Conservation (phyloP, 2,329 filamentous ascomycete species). For the Teratosphaeria pseudoeucalypti region DNA sequence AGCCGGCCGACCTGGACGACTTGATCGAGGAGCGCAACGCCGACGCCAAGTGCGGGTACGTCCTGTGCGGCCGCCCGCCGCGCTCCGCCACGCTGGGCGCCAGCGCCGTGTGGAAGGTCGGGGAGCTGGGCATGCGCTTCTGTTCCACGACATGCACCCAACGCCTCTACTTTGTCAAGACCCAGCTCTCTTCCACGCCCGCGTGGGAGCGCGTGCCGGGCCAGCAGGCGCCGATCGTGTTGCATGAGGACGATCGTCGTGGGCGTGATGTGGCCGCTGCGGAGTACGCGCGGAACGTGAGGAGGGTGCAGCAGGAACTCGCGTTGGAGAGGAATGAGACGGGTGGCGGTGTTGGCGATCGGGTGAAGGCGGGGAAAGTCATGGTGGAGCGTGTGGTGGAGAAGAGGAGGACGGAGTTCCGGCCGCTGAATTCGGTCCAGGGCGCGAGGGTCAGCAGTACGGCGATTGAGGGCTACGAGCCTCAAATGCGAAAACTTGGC, state of each 20-base stretch:
- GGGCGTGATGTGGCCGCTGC: neutral
- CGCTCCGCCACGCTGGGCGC: conserved; percentile 36
- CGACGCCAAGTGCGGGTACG: conserved; percentile 71
- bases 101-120: conserved; percentile 57
- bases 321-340: conserved; percentile 36
- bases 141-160: conserved; percentile 71
- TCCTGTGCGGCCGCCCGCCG: conserved; percentile 60
- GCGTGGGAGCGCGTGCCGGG: conserved; percentile 65
- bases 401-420: conserved; percentile 11
- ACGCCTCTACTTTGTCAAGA: conserved; percentile 73
- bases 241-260: conserved; percentile 7
- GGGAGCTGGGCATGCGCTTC: conserved; percentile 69
- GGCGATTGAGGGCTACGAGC: conserved; percentile 22
- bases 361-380: conserved; percentile 21
- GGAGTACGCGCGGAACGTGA: neutral
- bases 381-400: conserved; percentile 25
- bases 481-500: conserved; percentile 5
- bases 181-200: conserved; percentile 76
- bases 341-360: conserved; percentile 1
- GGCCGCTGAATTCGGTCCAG: conserved; percentile 5
- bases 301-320: conserved; percentile 25
- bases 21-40: conserved; percentile 83
- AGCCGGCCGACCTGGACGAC: conserved; percentile 80
- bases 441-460: conserved; percentile 4
- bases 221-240: conserved; percentile 24